phyloP scores from a whole-genome alignment of 2,329 filamentous ascomycete genomes.

The Beauveria caledonica region DNA sequence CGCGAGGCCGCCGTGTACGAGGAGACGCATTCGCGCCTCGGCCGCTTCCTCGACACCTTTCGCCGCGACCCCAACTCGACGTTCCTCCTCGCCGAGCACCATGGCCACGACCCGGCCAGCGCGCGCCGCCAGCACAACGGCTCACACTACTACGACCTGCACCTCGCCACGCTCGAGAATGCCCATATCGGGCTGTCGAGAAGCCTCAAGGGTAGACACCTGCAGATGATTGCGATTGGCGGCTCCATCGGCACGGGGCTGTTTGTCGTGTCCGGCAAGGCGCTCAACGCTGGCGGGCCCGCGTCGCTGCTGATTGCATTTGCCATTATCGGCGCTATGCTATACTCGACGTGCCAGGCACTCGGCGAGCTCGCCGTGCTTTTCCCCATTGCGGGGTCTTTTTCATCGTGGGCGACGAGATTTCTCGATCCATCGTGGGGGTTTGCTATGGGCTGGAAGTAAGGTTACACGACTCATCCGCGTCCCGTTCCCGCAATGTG shows the following conservation, averaged over 20 bases:
- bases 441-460: slow-evolving; percentile 94
- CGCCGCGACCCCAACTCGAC: slow-evolving; percentile 47
- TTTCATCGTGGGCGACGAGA: slow-evolving; percentile 83
- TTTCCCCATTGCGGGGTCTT: slow-evolving; percentile 86
- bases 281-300: slow-evolving; percentile 65
- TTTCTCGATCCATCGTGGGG: slow-evolving; percentile 93
- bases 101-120: slow-evolving; percentile 32
- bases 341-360: slow-evolving; percentile 87
- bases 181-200: slow-evolving; percentile 67
- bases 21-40: slow-evolving; percentile 19
- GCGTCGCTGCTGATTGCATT: slow-evolving; percentile 74
- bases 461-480: slow-evolving; percentile 25
- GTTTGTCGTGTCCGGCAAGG: slow-evolving; percentile 73
- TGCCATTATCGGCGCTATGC: slow-evolving; percentile 70
- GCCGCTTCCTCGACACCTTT: slow-evolving; percentile 52
- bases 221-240: slow-evolving; percentile 97
- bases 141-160: slow-evolving; percentile 47
- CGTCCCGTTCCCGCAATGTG: neutral
- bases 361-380: slow-evolving; percentile 85
- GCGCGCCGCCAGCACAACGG: slow-evolving; percentile 26
- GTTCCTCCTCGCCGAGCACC: slow-evolving; percentile 36
- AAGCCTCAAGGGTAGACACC: slow-evolving; percentile 71
- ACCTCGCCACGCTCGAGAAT: slow-evolving; percentile 59
- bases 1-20: slow-evolving; percentile 39
- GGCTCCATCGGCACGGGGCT: slow-evolving; percentile 84